Base-by-base conservation (phyloP, 2,329 filamentous ascomycete genomes). In the Phialocephala subalpina region DNA sequence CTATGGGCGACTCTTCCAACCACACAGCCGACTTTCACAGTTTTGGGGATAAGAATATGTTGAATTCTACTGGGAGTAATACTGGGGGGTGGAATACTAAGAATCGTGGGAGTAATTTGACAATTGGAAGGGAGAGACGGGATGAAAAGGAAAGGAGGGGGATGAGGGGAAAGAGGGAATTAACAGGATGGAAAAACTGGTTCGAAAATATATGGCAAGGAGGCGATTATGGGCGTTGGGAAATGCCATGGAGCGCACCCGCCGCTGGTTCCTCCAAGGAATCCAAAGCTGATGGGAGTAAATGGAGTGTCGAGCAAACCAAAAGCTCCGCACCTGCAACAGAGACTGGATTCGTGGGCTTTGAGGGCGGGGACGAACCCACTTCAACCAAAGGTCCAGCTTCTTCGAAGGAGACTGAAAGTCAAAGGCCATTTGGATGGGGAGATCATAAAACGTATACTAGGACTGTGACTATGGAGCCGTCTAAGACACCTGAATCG, bases 1-100 rank as follows among this genome's bases (percentile, higher is more conserved):
- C 62, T 3, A 53, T 60, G 47, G 58, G 57, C 8, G 62, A 64
- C 33, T 29, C 59, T 16, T 55, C 62, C 1, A 59, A 29, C 2
- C 56, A 56, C n/a, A 45, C 45, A 1, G n/a, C 40, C 16, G 55
- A 58, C 20, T 58, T 58, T 27, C 40, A 63, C 16, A 40, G 53
- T 11, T 58, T 63, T n/a, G 62, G 62, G 4, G 38, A 56, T 25
- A 59, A 60, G 55, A 60, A 55, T 40, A 64, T 63, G 61, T 35
- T 63, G 18, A 63, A 63, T 53, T 52, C 40, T 3, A 63, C 61
- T 5, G 61, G 61, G 8, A 58, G 55, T 35, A 63, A 63, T 33
- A 63, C 61, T n/a, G 56, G 47, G 18, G 45, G 62, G 16, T 64
- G 62, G 62, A 60, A 64, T 55, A 52, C 56, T n/a, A 60, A 60